Evolutionary conservation across 805 yeast species (phyloP), one percentile per base, ranked within the genome.

Genomic region (Candida oleophila): DNA sequence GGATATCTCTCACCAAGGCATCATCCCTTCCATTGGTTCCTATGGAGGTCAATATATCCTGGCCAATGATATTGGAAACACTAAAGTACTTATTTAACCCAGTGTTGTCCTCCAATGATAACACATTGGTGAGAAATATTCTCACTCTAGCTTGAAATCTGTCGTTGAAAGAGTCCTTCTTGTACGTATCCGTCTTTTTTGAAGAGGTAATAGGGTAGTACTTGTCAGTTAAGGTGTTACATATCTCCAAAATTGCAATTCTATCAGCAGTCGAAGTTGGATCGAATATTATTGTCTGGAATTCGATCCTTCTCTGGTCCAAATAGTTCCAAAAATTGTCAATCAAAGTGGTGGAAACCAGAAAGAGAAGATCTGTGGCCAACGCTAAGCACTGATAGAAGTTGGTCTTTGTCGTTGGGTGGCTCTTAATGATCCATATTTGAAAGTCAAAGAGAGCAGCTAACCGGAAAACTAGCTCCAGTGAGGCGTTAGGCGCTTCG

Each of bases 31-130:
- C 41, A 30, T 51, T 55, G n/a, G 57, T 50, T 19, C 44, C 49
- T 16, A 51, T 51, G 21, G 60, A 53, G 1, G 53, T 47, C 22
- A 42, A 18, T 25, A 64, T 55, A 40, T 64, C 67, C 8, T 58
- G 53, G 5, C 54, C 51, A 11, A 47, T 52, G 36, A 70, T 51
- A 42, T 64, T 61, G 11, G 76, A 62, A 1, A 55, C 40, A 20
- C 59, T 52, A 47, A 69, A 71, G 49, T 66, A 66, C 55, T 69
- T 69, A 52, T 73, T 73, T 44, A 73, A 60, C 1, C 77, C 77
- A 3, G 77, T 73, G 52, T 68, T 71, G 47, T 73, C 77, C 42
- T 72, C 77, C 36, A 71, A 57, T 14, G 61, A 54, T 42, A 73
- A 60, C 14, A 69, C 44, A 28, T 59, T 61, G 16, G 73, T 55